Conservation (phyloP, 768 basidiomycete genomes). For the Mycena filopes region DNA sequence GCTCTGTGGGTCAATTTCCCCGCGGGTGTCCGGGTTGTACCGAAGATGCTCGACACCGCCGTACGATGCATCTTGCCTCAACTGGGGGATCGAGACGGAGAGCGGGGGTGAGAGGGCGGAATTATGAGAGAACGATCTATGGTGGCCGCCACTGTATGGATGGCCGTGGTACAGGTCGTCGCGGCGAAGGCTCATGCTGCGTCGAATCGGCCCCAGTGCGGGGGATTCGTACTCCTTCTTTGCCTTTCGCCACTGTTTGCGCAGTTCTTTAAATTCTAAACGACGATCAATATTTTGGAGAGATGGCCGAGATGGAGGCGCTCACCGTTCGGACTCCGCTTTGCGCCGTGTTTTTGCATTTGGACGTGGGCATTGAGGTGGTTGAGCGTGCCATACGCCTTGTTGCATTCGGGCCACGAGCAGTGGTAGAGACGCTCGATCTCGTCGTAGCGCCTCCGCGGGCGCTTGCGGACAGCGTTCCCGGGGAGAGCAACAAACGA, state of each 20-base stretch:
- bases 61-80: conserved; percentile 24
- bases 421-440: conserved; percentile 94
- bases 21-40: conserved; percentile 25
- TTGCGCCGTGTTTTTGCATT: conserved; percentile 97
- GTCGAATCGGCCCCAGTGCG: conserved; percentile 29
- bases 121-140: conserved; percentile 27
- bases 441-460: conserved; percentile 91
- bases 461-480: conserved; percentile 84
- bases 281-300: conserved; percentile 22
- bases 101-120: conserved; percentile 32
- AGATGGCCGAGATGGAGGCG: conserved; percentile 13
- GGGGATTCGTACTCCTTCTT: conserved; percentile 76
- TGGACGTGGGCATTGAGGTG: conserved; percentile 98
- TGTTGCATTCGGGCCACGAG: conserved; percentile 80
- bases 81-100: conserved; percentile 26
- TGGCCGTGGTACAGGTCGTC: conserved; percentile 29
- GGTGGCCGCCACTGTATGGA: conserved; percentile 23
- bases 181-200: conserved; percentile 32
- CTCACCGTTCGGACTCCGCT: conserved; percentile 91
- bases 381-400: conserved; percentile 94
- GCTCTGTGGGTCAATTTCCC: conserved; percentile 23
- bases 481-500: conserved; percentile 86
- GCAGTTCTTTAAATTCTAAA: conserved; percentile 96
- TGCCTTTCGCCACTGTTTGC: conserved; percentile 94
- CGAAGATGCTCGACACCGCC: conserved; percentile 15